A percentile compares a stretch with the other conserved stretches of the same genome.
Conservation (phyloP, 1,139 yeast species). For the Diutina sp. region DNA sequence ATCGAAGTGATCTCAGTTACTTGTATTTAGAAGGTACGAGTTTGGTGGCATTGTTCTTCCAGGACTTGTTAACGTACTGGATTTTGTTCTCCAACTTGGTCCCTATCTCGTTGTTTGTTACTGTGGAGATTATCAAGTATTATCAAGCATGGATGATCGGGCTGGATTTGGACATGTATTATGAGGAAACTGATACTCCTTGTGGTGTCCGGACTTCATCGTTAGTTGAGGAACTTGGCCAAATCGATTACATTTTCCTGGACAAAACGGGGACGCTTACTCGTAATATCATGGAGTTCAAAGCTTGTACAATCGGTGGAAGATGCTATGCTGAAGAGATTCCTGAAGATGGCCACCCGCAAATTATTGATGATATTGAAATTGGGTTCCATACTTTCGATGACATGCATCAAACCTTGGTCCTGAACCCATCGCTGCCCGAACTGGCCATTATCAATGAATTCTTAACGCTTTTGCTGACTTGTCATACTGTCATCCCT, state of each 20-base stretch:
- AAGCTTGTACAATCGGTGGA: slow-evolving; percentile 90
- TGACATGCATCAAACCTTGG: slow-evolving; percentile 37
- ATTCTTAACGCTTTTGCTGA: slow-evolving; percentile 72
- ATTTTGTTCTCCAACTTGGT: slow-evolving; percentile 89
- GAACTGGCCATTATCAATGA: slow-evolving; percentile 64
- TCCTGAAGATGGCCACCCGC: slow-evolving; percentile 81
- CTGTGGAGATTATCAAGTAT: slow-evolving; percentile 89
- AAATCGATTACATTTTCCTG: slow-evolving; percentile 87
- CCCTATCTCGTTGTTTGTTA: slow-evolving; percentile 89
- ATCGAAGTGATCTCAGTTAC: slow-evolving; percentile 43
- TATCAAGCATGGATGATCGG: slow-evolving; percentile 92
- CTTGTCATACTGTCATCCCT: slow-evolving; percentile 97
- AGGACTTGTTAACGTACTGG: slow-evolving; percentile 88
- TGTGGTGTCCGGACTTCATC: slow-evolving; percentile 92
- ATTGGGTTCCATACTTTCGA: slow-evolving; percentile 69
- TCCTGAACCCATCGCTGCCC: slow-evolving; percentile 25
- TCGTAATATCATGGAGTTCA: slow-evolving; percentile 91
- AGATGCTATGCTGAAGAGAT: slow-evolving; percentile 76
- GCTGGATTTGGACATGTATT: slow-evolving; percentile 87
- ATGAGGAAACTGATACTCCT: slow-evolving; percentile 81
- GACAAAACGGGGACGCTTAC: slow-evolving; percentile 96
- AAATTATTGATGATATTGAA: slow-evolving; percentile 65
- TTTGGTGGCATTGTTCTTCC: slow-evolving; percentile 61
- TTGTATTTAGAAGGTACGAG: slow-evolving; percentile 59
- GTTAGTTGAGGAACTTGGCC: slow-evolving; percentile 92